Evolutionary conservation across 2,329 filamentous ascomycete genomes (phyloP), one percentile per base, ranked within the genome.

Genomic region (Fusarium staphyleae): DNA sequence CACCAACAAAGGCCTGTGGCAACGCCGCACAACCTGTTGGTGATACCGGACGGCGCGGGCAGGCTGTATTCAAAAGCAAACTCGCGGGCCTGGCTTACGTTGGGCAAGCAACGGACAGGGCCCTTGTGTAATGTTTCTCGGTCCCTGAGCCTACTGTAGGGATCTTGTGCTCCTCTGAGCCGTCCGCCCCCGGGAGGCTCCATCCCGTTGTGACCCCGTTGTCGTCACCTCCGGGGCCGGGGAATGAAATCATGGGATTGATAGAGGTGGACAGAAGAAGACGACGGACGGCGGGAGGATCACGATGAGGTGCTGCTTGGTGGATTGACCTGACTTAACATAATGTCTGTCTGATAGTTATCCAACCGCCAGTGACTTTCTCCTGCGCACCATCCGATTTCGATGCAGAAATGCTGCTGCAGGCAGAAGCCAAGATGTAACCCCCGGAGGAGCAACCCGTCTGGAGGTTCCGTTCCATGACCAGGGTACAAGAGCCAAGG

Each of bases 71-170:
- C 49, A 54, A 63, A 45, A 63, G 57, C 60, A 66, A 60, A 61
- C 51, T 60, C 46, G 39, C 44, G 30, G 43, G 32, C 57, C 46
- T 39, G 35, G 43, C 44, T 47, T 16, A 39, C 61, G 63, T 66
- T 66, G 63, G 51, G 54, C 55, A 63, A 65, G 63, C 63, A 66
- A 66, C 63, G 49, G 56, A 65, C 63, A 66, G 63, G 63, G 63
- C 62, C 35, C 37, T 29, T 45, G 40, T 59, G 41, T 59, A 58
- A 56, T 62, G 58, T 52, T 53, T 56, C 46, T 62, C 51, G 49
- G 60, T 60, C 47, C 57, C 45, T 61, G 48, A 53, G 43, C 33
- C 40, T 39, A 40, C 50, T 39, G 55, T 58, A 65, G 55, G 63
- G 61, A 54, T 63, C 30, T 46, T 46, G 44, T 63, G 35, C 54